These are phyloP conservation scores for Laguncularia racemosa DNA, from an alignment of 345 rosid species.

Conservation along the genomic window DNA sequence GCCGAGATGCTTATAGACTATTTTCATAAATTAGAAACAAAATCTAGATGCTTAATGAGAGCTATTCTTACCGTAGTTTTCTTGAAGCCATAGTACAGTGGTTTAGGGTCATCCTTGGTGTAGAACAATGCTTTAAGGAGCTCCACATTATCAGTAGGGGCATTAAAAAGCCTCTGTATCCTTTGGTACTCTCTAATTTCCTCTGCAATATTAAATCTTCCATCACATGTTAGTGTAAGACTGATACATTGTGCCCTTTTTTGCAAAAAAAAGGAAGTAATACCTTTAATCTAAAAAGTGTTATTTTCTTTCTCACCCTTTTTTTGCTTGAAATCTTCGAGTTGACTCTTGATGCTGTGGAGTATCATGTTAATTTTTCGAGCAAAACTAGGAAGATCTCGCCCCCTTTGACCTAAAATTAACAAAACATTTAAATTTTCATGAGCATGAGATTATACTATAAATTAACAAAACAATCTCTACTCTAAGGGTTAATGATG, in stretches of 20 bases:
- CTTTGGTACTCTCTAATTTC: not conserved
- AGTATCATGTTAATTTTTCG: too few species aligned
- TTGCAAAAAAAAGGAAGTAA: too few species aligned
- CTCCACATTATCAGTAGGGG: slow-evolving; percentile 3
- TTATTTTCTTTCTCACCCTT: too few species aligned
- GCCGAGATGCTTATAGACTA: too few species aligned
- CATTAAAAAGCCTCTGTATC: slow-evolving; percentile 1
- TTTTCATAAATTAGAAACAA: too few species aligned
- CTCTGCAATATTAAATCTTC: not conserved
- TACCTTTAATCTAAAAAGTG: too few species aligned
- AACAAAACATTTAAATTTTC: not conserved
- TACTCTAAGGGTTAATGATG: not conserved
- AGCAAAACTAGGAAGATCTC: too few species aligned
- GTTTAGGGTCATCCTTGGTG: not conserved
- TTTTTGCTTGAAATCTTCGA: too few species aligned
- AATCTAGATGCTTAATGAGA: not conserved
- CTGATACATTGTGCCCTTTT: too few species aligned
- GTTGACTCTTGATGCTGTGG: too few species aligned
- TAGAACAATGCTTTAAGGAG: slow-evolving; percentile 2
- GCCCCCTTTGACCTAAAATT: not conserved
- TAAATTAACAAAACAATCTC: not conserved
- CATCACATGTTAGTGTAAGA: too few species aligned
- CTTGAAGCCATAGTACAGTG: slow-evolving; percentile 3
- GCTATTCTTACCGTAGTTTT: not conserved
- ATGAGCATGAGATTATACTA: not conserved